Evolutionary conservation across 441 rosid species (phyloP), one percentile per base, ranked within the genome.

Genomic region (Gossypium lobatum): DNA sequence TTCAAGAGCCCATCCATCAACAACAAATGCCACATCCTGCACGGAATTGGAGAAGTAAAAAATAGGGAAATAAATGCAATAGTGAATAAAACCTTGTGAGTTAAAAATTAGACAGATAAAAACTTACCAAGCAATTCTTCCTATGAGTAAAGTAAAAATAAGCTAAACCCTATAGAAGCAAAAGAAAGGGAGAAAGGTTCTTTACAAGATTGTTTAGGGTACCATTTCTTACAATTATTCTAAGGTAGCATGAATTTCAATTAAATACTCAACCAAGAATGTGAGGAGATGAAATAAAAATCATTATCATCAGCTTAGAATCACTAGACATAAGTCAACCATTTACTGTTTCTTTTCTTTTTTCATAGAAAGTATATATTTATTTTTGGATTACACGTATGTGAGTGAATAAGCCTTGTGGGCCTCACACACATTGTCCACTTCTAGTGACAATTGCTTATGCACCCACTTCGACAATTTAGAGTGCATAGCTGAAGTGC

Each of bases 1-100:
- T 87, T 96, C 99, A 74, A 96, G 96, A 62, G 99, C 97, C 97
- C 99, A 92, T 55, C 99, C 99, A 85, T 96, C 98, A 70, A 89
- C 84, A 75, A 91, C 99, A 77, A 96, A 96, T 71, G 99, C 99
- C 80, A 93, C 91, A 69, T 96, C 98, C 97, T 96, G 79, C 21
- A 13, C 39, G 21, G 34, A 70, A 17, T 54, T 45, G 23, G 37
- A 54, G 31, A 57, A 70, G 10, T 55, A 4, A 65, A 18, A 17
- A 63, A n/a, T n/a, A 18, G 17, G 21, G 14, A 4, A 62, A 42
- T 2, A 13, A 46, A 26, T 5, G 54, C 75, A 45, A 60, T 16
- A n/a, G 45, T 45, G 16, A 69, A 48, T 68, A 50, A 31, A 69
- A 28, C 62, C 60, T 69, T 53, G 54, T 17, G 28, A 9, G 48